Percentiles rank a stretch among this genome's conserved stretches.
Evolutionary conservation across 176 grass and related monocot genomes (phyloP).

Genomic region (Eragrostis curvula): DNA sequence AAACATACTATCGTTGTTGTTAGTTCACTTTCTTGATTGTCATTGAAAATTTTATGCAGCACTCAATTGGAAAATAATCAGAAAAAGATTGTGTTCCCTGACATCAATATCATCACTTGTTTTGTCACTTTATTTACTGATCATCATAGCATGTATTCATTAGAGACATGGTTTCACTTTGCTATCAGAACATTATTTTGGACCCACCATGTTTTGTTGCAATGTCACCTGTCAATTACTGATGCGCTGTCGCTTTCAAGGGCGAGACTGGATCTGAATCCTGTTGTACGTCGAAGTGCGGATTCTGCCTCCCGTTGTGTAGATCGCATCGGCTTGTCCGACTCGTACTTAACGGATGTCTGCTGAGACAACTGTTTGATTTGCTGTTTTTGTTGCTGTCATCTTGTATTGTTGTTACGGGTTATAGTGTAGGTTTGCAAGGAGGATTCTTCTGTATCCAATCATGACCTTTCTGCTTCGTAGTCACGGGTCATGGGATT

Average conservation of each 20-base stretch:
- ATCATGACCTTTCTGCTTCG: constrained; percentile 8
- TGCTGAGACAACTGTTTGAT: background rate
- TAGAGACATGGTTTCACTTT: too few species aligned
- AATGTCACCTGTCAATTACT: constrained; percentile 7
- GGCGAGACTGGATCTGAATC: constrained; percentile 45
- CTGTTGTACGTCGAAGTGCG: background rate
- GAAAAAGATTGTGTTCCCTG: too few species aligned
- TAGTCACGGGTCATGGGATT: constrained; percentile 5
- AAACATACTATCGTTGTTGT: too few species aligned
- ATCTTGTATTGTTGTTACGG: background rate
- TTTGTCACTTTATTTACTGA: too few species aligned
- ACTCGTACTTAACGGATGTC: background rate
- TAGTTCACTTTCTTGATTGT: too few species aligned
- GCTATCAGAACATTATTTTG: too few species aligned
- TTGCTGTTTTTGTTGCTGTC: background rate
- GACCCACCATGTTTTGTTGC: too few species aligned
- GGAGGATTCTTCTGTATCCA: constrained; percentile 18
- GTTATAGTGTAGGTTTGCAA: constrained; percentile 8
- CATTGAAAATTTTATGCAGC: too few species aligned
- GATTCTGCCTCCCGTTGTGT: constrained; percentile 2
- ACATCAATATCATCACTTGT: too few species aligned
- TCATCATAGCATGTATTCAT: too few species aligned
- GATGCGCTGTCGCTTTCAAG: constrained; percentile 28
- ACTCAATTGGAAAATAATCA: too few species aligned
- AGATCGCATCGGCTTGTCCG: constrained; percentile 30